Evolutionary conservation across 306 rosid genomes (phyloP), one percentile per base, ranked within the genome.

Genomic region (Quercus bicolor): DNA sequence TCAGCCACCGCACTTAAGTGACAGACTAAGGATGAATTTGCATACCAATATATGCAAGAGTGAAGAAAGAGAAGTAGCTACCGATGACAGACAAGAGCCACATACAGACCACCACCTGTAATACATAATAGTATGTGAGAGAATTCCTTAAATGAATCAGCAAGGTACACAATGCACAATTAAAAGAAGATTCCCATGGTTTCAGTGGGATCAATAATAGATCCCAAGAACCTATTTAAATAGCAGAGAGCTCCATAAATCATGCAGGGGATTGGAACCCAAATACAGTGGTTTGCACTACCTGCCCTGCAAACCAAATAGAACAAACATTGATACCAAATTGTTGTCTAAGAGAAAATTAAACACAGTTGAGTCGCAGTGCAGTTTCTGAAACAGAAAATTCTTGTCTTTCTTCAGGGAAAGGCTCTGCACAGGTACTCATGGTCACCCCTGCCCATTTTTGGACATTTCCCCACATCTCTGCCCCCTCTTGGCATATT

Each of bases 31-130:
- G 68, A 69, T 37, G 76, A 52, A 64, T 26, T 54, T 8, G 34
- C 88, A 72, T 91, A 92, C 98, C 97, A 12, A 90, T 83, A 88
- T 91, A 95, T 31, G 96, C 89, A 0, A 95, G 89, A 5, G 98
- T 91, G 82, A 88, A 88, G 84, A 91, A 91, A 23, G 98, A 95
- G 82, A 89, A 60, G 75, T 82, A 57, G 86, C 93, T 83, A 66
- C 97, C 98, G 23, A 89, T 80, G 86, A 91, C 98, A 60, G 97
- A 92, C 81, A 92, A 78, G 73, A 92, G 86, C 98, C 98, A 95
- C 78, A 95, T 73, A 81, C 89, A 84, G 78, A 82, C 83, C 82
- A 92, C 97, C 81, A 88, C 95, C 98, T 95, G 91, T 45, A 79
- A 83, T 28, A 75, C 56, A 85, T 16, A 79, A 82, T 12, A 72